Conservation (phyloP, 345 rosid species). For the Eucalyptus shirleyi region DNA sequence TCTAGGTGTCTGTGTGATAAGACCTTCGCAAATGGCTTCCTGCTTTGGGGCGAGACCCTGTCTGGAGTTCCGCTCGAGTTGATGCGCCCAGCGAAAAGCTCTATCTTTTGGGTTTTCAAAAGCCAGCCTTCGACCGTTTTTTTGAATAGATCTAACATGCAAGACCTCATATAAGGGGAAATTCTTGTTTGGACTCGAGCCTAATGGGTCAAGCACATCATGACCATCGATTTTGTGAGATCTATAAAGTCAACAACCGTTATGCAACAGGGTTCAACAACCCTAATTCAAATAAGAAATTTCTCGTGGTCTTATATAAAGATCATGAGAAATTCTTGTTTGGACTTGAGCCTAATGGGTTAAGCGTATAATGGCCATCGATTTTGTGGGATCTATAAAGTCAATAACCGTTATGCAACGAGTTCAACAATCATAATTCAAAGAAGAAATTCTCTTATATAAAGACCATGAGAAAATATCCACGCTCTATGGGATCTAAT, state of each 20-base stretch:
- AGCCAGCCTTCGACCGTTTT: background rate
- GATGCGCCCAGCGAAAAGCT: background rate
- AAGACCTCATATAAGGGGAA: background rate
- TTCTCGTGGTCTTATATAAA: too few relatives aligned
- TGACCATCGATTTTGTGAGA: background rate
- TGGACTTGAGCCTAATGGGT: rapidly evolving
- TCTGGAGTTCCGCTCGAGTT: background rate
- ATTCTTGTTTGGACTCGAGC: background rate
- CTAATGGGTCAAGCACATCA: rapidly evolving
- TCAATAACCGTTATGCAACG: rapidly evolving
- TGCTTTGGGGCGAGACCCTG: background rate
- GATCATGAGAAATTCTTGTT: background rate
- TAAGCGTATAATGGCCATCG: background rate
- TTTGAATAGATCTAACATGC: background rate
- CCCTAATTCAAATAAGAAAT: rapidly evolving
- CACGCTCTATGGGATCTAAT: too few relatives aligned
- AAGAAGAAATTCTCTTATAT: background rate
- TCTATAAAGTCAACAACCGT: background rate
- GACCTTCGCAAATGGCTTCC: background rate
- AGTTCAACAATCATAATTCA: background rate
- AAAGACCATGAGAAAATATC: too few relatives aligned
- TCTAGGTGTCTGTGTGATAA: rapidly evolving
- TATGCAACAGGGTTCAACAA: rapidly evolving
- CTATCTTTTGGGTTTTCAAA: background rate
- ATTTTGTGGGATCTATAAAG: background rate